Conservation (phyloP, 202 grass and related monocot species). For the Eragrostis tef region DNA sequence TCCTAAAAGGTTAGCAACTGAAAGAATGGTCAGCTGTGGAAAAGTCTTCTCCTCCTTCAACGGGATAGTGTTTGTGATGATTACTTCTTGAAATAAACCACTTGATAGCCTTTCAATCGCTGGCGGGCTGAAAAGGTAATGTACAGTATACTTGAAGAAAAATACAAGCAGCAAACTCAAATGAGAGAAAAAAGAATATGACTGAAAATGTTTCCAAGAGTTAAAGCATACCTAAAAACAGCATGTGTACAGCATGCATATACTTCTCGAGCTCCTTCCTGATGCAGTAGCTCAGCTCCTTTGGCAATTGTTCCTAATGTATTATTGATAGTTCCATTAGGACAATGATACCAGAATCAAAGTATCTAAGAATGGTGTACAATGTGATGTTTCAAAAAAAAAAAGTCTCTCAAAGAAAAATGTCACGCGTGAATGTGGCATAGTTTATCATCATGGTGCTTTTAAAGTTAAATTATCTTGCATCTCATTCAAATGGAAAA, state of each 20-base stretch:
- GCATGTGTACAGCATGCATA: conserved; percentile 99
- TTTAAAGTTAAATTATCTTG: conserved; percentile 13
- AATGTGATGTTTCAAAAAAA: conserved; percentile 17
- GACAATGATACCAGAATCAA: conserved; percentile 29
- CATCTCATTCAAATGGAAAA: conserved; percentile 14
- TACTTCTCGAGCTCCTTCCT: conserved; percentile 97
- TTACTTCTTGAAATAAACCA: conserved; percentile 95
- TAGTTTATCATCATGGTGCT: background rate
- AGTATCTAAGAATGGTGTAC: conserved; percentile 5
- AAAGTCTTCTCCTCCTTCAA: conserved; percentile 74
- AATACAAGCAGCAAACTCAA: conserved; percentile 8
- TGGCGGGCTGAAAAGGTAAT: conserved; percentile 67
- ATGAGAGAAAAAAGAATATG: background rate
- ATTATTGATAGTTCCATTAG: conserved; percentile 35
- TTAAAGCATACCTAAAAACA: conserved; percentile 81
- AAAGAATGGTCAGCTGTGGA: conserved; percentile 81
- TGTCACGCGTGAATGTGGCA: conserved; percentile 4
- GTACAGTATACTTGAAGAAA: conserved; percentile 16
- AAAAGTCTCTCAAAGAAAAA: no score
- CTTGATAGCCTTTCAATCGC: conserved; percentile 93
- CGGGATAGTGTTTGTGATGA: conserved; percentile 91
- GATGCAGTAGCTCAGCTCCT: conserved; percentile 88
- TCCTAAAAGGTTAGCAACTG: conserved; percentile 90
- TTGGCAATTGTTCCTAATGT: conserved; percentile 84
- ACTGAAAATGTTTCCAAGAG: conserved; percentile 12